Percentiles rank a stretch among this genome's conserved stretches.
Conservation (phyloP, 1,284 basidiomycete species). For the Malassezia pachydermatis region DNA sequence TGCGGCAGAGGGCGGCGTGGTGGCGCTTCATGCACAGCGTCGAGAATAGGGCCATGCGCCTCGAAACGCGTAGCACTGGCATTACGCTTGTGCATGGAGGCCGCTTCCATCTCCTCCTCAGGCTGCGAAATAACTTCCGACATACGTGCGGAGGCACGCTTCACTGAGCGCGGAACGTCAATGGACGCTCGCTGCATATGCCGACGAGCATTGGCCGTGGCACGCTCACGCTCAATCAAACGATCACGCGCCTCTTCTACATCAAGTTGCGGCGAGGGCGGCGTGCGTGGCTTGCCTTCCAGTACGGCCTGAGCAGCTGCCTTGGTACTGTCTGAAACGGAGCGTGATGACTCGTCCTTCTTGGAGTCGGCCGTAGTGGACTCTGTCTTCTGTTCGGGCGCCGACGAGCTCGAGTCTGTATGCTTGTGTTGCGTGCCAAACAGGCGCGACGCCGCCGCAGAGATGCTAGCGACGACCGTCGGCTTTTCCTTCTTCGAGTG, state of each 20-base stretch:
- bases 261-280: conserved; percentile 2
- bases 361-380: background rate
- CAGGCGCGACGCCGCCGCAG: conserved; percentile 15
- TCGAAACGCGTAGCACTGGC: background rate
- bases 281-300: conserved; percentile 16
- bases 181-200: conserved; percentile 16
- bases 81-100: conserved; percentile 7
- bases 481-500: conserved; percentile 1
- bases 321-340: background rate
- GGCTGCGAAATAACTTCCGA: background rate
- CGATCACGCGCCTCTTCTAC: conserved; percentile 14
- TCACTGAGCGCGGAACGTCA: conserved; percentile 16
- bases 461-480: conserved; percentile 12
- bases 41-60: background rate
- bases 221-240: conserved; percentile 10
- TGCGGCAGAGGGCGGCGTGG: too few species aligned
- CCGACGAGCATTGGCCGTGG: conserved; percentile 5
- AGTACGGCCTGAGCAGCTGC: too few species aligned
- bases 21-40: too few species aligned
- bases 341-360: too few species aligned
- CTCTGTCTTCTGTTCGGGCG: background rate
- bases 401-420: background rate
- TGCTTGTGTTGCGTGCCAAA: conserved; percentile 9
- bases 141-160: conserved; percentile 15
- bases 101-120: background rate